phyloP scores from a whole-genome alignment of 1,284 basidiomycete genomes.

The Ustilago shanxiensis region DNA sequence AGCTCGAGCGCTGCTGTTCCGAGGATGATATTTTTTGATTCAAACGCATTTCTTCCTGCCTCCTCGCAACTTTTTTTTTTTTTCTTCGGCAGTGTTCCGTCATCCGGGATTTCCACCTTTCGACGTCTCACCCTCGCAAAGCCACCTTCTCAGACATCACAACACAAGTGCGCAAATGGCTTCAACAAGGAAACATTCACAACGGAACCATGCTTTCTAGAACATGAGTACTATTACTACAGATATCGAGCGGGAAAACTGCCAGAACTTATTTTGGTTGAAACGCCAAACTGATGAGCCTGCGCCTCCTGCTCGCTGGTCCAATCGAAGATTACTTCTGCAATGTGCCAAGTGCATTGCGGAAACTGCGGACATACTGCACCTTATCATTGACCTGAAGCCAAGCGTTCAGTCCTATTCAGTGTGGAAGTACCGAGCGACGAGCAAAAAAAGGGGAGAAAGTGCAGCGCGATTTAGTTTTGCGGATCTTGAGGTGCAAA shows the following conservation, averaged over 20 bases:
- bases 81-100: slow-evolving; percentile 12
- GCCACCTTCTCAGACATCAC: not conserved
- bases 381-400: not conserved
- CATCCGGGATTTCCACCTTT: slow-evolving; percentile 4
- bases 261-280: not conserved
- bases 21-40: too few species aligned
- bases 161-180: not conserved
- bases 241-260: not conserved
- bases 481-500: not conserved
- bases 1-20: not conserved
- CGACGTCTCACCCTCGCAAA: not conserved
- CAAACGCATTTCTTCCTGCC: slow-evolving; percentile 7
- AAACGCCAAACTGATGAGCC: not conserved
- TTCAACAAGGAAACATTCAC: not conserved
- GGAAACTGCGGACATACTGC: not conserved
- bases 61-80: slow-evolving; percentile 7
- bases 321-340: not conserved
- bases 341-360: not conserved
- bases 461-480: slow-evolving; percentile 5
- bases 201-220: not conserved
- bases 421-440: not conserved
- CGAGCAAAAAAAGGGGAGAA: not conserved
- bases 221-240: slow-evolving; percentile 14
- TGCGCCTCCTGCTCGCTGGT: not conserved
- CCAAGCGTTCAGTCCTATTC: not conserved